These are phyloP conservation scores for Hymenoscyphus linearis DNA, from an alignment of 2,329 filamentous ascomycete genomes.

Conservation along the genomic window DNA sequence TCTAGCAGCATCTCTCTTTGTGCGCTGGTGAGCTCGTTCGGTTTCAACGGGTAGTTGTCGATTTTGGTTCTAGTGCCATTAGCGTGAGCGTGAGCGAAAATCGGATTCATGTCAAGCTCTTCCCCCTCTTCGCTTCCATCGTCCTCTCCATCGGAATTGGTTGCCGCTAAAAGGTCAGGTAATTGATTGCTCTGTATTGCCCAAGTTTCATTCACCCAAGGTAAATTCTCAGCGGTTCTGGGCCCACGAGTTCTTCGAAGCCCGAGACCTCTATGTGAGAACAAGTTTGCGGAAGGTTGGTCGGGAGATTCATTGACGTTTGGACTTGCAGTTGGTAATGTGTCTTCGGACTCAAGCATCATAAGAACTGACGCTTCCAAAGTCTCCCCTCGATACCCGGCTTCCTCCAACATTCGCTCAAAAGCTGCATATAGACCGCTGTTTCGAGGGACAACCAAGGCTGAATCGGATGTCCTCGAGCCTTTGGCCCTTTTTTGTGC, in stretches of 20 bases:
- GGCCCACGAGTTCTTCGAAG: not conserved
- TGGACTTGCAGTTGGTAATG: not conserved
- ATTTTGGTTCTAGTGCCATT: conserved; percentile 9
- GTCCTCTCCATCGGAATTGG: not conserved
- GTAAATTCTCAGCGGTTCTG: not conserved
- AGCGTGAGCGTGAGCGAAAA: not conserved
- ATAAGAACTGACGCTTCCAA: conserved; percentile 18
- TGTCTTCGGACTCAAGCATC: conserved; percentile 20
- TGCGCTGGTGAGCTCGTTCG: conserved; percentile 50
- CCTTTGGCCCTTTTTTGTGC: conserved; percentile 16
- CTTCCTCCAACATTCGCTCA: conserved; percentile 25
- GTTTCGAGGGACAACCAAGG: not conserved
- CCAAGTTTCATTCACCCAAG: not conserved
- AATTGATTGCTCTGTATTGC: too few species aligned
- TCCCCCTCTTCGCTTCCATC: not conserved
- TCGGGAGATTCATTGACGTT: not conserved
- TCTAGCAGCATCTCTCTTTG: conserved; percentile 66
- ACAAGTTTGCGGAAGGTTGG: not conserved
- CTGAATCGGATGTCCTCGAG: conserved; percentile 1
- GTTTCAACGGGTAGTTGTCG: conserved; percentile 34
- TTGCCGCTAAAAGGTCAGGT: not conserved
- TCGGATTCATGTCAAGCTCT: not conserved
- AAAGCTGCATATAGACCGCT: conserved; percentile 5
- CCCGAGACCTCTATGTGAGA: not conserved
- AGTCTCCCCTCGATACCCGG: conserved; percentile 22